Base-by-base conservation (phyloP, 208 protist genomes). In the Trichomonas tenax region DNA sequence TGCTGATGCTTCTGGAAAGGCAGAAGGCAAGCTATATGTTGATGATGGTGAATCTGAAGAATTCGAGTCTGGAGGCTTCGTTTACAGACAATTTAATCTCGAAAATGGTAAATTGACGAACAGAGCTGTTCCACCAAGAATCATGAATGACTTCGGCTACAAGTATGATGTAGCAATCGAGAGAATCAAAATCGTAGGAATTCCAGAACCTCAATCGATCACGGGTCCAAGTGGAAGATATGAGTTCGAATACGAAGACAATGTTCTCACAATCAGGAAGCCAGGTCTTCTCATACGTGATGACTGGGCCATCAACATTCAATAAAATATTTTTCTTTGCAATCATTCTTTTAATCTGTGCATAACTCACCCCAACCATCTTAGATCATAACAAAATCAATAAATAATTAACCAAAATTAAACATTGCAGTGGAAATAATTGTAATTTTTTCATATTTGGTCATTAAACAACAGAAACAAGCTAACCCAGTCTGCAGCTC, bases 1-100 rank as follows among this genome's bases (percentile, higher is more conserved):
- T 0, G 51, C 96, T 34, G 96, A 97, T 86, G 34, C 41, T 15
- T 90, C 51, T 40, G 41, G 89, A 44, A 36, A 36, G 21, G 96
- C 96, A 36, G 44, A 95, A 58, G 96, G 96, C 31, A 34, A 44
- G 23, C 17, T 97, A 40, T 97, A 97, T 48, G 34, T 97, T 44
- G 96, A 97, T 82, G 96, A 97, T 96, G 96, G 96, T 21, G 3
- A 96, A 44, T 40, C 96, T 2, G n/a, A 84, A 23, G 96, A 97
- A 36, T 96, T 95, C 48, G n/a, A 2, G 15, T 96, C 44, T 14
- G 41, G 34, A n/a, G 34, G 11, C n/a, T 82, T 46, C 40, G 17
- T 96, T 0, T 17, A 82, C 44, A 51, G 26, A 15, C 23, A 41
- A 58, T 38, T 58, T 38, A 38, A 40, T 48, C 36, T 58, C 31